Percentiles rank a stretch among this genome's conserved stretches.
phyloP scores from a whole-genome alignment of 1,284 basidiomycete species.

The Naganishia albida region DNA sequence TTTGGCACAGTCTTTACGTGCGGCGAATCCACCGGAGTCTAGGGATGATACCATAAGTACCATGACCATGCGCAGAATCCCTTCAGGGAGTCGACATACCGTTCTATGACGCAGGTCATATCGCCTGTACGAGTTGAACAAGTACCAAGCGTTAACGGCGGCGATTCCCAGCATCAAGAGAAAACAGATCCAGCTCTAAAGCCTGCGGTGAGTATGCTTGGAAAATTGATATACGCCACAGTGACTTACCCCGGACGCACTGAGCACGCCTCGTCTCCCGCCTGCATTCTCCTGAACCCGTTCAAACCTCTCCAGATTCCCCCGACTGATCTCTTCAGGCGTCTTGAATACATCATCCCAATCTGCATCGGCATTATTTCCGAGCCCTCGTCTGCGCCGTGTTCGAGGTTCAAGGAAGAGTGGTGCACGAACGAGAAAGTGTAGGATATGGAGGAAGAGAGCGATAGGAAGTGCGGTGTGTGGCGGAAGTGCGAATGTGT shows the following conservation, averaged over 20 bases:
- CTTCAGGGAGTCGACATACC: neutral
- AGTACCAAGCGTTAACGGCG: constrained; percentile 26
- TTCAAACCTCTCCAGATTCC: constrained; percentile 57
- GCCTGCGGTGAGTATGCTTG: neutral
- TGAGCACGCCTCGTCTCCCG: constrained; percentile 8
- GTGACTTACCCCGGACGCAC: constrained; percentile 10
- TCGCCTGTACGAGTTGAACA: constrained; percentile 33
- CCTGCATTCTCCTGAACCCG: constrained; percentile 54
- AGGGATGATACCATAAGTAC: neutral
- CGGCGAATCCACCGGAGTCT: constrained; percentile 33
- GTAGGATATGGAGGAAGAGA: constrained; percentile 61
- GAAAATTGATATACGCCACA: neutral
- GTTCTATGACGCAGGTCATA: constrained; percentile 31
- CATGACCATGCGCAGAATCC: neutral
- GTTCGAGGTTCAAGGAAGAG: constrained; percentile 23
- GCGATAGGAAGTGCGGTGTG: constrained; percentile 76
- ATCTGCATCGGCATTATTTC: neutral
- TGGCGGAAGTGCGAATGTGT: constrained; percentile 72
- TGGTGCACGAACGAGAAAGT: constrained; percentile 31
- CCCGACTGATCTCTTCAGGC: constrained; percentile 57
- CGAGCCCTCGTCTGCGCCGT: constrained; percentile 1
- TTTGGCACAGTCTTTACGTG: constrained; percentile 22
- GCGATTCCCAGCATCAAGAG: constrained; percentile 23
- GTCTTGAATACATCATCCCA: constrained; percentile 36
- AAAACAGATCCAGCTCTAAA: constrained; percentile 32